A percentile compares a stretch with the other conserved stretches of the same genome.
Conservation (phyloP, 352 stramenopile species). For the Phytophthora kernoviae region DNA sequence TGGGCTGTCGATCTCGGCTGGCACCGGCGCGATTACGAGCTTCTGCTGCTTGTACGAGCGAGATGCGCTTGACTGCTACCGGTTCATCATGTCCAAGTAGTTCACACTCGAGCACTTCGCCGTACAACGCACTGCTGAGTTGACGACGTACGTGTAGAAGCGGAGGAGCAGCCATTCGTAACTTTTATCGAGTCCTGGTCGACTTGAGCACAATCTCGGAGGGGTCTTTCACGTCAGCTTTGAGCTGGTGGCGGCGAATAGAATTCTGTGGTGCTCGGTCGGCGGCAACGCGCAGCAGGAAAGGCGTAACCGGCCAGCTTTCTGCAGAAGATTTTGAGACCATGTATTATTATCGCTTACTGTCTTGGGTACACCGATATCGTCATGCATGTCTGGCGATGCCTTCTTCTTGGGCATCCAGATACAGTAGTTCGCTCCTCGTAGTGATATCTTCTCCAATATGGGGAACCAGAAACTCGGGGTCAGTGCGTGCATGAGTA, state of each 20-base stretch:
- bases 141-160: conserved; percentile 22
- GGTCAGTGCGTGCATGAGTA: too few species aligned
- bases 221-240: conserved; percentile 4
- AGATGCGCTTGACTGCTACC: conserved; percentile 41
- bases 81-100: conserved; percentile 10
- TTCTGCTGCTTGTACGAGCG: conserved; percentile 11
- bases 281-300: too few species aligned
- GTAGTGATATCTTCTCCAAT: too few species aligned
- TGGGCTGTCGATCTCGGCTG: conserved; percentile 30
- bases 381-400: too few species aligned
- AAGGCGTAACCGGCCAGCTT: too few species aligned
- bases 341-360: too few species aligned
- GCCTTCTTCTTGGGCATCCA: too few species aligned
- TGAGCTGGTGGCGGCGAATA: conserved; percentile 2
- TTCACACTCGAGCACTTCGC: conserved; percentile 35
- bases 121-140: conserved; percentile 28
- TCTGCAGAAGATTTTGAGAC: too few species aligned
- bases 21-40: conserved; percentile 1
- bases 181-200: neutral
- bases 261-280: neutral
- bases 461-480: too few species aligned
- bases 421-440: too few species aligned
- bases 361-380: too few species aligned
- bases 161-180: neutral
- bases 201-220: neutral